Conservation (phyloP, 2,329 filamentous ascomycete species). For the Aspergillus neotritici region DNA sequence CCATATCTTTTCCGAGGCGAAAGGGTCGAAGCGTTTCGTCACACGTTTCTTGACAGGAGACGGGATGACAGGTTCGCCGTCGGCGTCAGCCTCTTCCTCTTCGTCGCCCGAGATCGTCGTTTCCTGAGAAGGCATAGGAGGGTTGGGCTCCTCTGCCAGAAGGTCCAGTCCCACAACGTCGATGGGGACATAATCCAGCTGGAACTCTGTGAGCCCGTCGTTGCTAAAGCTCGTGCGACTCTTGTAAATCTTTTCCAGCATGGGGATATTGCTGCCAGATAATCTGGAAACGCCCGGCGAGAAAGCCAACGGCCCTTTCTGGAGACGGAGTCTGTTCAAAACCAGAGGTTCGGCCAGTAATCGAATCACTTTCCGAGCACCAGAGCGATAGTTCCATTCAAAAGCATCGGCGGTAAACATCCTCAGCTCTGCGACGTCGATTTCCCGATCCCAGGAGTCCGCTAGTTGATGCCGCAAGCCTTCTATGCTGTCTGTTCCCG, state of each 20-base stretch:
- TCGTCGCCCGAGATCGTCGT: conserved; percentile 27
- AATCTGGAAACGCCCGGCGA: conserved; percentile 24
- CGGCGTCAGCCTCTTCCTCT: conserved; percentile 26
- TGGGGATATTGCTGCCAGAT: conserved; percentile 44
- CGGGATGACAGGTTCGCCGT: conserved; percentile 17
- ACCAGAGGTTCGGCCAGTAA: conserved; percentile 73
- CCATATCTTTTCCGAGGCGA: conserved; percentile 62
- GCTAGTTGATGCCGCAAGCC: conserved; percentile 49
- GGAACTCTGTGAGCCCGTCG: conserved; percentile 69
- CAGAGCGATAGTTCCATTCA: conserved; percentile 73
- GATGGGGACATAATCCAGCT: conserved; percentile 70
- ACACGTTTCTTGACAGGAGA: conserved; percentile 22
- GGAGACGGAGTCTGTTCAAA: conserved; percentile 50
- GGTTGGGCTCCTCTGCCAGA: conserved; percentile 62
- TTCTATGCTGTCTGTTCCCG: conserved; percentile 53
- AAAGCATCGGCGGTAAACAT: conserved; percentile 73
- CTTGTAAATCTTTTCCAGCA: conserved; percentile 63
- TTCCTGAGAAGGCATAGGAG: conserved; percentile 36
- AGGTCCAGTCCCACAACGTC: conserved; percentile 74
- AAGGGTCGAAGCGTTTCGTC: conserved; percentile 55
- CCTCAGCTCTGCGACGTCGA: conserved; percentile 64
- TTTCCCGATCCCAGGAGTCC: conserved; percentile 52
- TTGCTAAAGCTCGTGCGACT: conserved; percentile 66
- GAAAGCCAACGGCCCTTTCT: conserved; percentile 33
- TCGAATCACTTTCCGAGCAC: conserved; percentile 78